phyloP scores from a whole-genome alignment of 768 basidiomycete genomes.

The Nidularia pulvinata region DNA sequence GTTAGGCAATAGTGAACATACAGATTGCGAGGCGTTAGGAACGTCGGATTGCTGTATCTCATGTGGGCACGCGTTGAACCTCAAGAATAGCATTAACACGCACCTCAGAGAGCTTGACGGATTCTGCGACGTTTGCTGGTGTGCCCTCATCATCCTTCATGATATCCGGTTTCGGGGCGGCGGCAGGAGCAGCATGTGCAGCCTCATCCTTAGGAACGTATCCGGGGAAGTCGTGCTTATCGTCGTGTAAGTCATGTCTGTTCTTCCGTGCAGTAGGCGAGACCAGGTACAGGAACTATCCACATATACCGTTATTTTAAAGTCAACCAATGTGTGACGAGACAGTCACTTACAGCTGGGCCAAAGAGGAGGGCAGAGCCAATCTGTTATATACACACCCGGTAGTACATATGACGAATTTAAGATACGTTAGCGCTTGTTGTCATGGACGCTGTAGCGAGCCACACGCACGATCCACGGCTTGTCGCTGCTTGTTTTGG shows the following conservation, averaged over 20 bases:
- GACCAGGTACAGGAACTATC: constrained; percentile 37
- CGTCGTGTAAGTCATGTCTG: constrained; percentile 26
- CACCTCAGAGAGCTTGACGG: constrained; percentile 28
- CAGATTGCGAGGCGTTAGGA: constrained; percentile 21
- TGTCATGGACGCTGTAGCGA: constrained; percentile 6
- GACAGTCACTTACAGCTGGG: constrained; percentile 30
- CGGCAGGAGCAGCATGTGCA: constrained; percentile 6
- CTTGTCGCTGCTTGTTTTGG: constrained; percentile 27
- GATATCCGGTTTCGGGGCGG: constrained; percentile 14
- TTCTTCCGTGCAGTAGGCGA: constrained; percentile 37
- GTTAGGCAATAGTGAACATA: constrained; percentile 7
- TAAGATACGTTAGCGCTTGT: background rate
- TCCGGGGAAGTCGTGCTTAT: constrained; percentile 28
- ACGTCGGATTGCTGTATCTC: constrained; percentile 18
- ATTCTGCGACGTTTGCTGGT: constrained; percentile 30
- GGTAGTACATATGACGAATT: background rate
- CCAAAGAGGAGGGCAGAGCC: constrained; percentile 37
- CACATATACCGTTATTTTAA: too few species aligned
- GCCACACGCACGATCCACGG: constrained; percentile 40
- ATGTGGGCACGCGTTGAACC: background rate
- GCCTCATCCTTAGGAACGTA: constrained; percentile 15
- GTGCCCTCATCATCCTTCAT: constrained; percentile 40
- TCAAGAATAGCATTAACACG: constrained; percentile 5
- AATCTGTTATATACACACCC: constrained; percentile 18
- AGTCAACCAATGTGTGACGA: too few species aligned